Evolutionary conservation across 768 basidiomycete species (phyloP).

Genomic region (Chalciporus sphaerocephalus): DNA sequence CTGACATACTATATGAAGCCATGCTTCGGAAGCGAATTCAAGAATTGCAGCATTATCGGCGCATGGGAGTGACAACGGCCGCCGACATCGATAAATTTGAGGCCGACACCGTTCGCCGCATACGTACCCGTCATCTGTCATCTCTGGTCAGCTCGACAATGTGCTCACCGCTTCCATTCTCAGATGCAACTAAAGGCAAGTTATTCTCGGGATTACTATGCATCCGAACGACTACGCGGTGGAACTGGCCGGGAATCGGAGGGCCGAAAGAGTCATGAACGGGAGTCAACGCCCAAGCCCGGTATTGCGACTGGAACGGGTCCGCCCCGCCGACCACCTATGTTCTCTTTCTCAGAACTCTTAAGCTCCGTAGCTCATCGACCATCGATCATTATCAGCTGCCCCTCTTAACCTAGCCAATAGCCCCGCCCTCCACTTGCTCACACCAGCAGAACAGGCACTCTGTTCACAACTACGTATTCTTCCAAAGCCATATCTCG

Average conservation of each 20-base stretch:
- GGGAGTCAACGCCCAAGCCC: conserved; percentile 54
- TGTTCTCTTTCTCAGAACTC: conserved; percentile 12
- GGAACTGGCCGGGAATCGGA: conserved; percentile 49
- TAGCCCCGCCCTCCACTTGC: conserved; percentile 83
- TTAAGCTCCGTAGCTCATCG: not conserved
- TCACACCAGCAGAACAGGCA: conserved; percentile 81
- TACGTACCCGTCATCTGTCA: conserved; percentile 32
- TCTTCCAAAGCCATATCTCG: conserved; percentile 90
- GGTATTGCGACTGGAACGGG: conserved; percentile 31
- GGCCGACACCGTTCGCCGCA: conserved; percentile 65
- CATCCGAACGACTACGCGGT: conserved; percentile 50
- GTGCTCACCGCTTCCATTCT: not conserved
- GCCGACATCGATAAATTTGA: conserved; percentile 94
- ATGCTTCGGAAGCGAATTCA: conserved; percentile 82
- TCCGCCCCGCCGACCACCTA: conserved; percentile 42
- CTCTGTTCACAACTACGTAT: conserved; percentile 89
- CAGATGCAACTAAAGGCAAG: conserved; percentile 63
- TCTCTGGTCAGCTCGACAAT: not conserved
- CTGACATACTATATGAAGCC: conserved; percentile 89
- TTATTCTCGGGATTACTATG: conserved; percentile 51
- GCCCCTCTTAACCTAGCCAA: conserved; percentile 86
- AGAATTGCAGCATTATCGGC: conserved; percentile 87
- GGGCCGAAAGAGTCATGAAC: conserved; percentile 56
- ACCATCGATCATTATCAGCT: conserved; percentile 24
- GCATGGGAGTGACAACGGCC: conserved; percentile 75